Percentiles rank a stretch among this genome's conserved stretches.
phyloP scores from a whole-genome alignment of 257 asterid genomes.

The Penstemon davidsonii region DNA sequence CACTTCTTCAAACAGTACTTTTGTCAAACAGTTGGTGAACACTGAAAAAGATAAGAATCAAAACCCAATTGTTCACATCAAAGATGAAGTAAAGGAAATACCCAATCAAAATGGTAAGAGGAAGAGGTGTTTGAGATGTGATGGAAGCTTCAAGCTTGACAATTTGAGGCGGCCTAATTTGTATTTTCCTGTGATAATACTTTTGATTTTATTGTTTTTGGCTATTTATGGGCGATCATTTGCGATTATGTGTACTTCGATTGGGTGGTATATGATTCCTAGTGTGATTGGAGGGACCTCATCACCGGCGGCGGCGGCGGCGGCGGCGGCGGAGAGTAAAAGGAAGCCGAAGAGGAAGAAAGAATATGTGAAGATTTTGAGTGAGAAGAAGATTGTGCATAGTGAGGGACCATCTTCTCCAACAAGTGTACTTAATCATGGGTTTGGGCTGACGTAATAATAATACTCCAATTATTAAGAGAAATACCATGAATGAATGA shows the following conservation, averaged over 20 bases:
- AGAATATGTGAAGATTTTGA: not conserved
- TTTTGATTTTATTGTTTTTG: conserved; percentile 22
- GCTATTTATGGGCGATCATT: conserved; percentile 25
- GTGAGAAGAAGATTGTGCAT: not conserved
- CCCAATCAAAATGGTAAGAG: too few relatives aligned
- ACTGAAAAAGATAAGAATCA: not conserved
- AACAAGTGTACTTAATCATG: not conserved
- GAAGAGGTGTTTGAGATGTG: too few relatives aligned
- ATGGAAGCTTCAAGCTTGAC: too few relatives aligned
- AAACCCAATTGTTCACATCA: not conserved
- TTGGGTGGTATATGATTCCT: conserved; percentile 30
- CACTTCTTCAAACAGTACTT: not conserved
- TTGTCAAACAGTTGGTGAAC: too few relatives aligned
- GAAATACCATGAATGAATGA: not conserved
- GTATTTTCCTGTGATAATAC: conserved; percentile 25
- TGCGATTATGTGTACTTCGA: conserved; percentile 26
- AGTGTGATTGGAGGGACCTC: conserved; percentile 12
- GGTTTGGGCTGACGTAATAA: too few relatives aligned
- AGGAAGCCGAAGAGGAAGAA: not conserved
- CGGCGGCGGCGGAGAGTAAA: not conserved
- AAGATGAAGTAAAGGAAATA: too few relatives aligned
- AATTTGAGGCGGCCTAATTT: too few relatives aligned
- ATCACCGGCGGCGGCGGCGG: not conserved
- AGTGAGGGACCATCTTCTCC: conserved; percentile 21
- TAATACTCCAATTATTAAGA: too few relatives aligned